Base-by-base conservation (phyloP, 306 rosid genomes). In the Canavalia gladiata region DNA sequence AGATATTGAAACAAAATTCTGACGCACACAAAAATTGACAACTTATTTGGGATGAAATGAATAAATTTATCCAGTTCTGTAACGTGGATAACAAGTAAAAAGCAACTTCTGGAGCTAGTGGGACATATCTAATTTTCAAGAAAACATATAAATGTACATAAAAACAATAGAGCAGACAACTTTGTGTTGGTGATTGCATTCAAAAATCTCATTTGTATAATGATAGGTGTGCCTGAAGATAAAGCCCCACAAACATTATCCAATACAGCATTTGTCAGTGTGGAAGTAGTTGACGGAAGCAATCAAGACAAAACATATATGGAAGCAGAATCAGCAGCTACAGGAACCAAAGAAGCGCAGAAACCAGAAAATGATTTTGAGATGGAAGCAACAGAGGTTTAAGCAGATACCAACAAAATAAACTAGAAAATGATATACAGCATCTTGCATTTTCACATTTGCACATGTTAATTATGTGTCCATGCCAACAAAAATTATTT, bases 311-410 rank as follows among this genome's bases (percentile, higher is more conserved):
- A 18, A 72, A 74, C 79, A 50, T 58, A 7, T 0, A 67, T 11
- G n/a, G 80, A 79, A 31, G 78, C 52, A 6, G 82, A 80, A 43
- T 64, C 34, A 25, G 65, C 74, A 18, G 25, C 25, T 18, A 18
- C 25, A 39, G 41, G 57, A 29, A 72, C 78, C 28, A 68, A 68
- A 18, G 64, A 79, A 83, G 76, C 43, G 31, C 72, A 45, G 29
- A 71, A 3, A 50, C 50, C 34, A 47, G 78, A 76, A 76, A 60
- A 2, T 58, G 68, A 59, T 3, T 10, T 29, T n/a, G 65, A 69
- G 5, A 47, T 35, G 8, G 41, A 72, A 9, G 31, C 1, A n/a
- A 33, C 7, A 55, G 52, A 85, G 88, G 88, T 25, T 75, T 33
- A 74, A 65, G 30, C 8, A 4, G 10, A 37, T 8, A 7, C 11